Evolutionary conservation across 108 stramenopile species (phyloP), one percentile per base, ranked within the genome.

Genomic region (Cyclotella cryptica): DNA sequence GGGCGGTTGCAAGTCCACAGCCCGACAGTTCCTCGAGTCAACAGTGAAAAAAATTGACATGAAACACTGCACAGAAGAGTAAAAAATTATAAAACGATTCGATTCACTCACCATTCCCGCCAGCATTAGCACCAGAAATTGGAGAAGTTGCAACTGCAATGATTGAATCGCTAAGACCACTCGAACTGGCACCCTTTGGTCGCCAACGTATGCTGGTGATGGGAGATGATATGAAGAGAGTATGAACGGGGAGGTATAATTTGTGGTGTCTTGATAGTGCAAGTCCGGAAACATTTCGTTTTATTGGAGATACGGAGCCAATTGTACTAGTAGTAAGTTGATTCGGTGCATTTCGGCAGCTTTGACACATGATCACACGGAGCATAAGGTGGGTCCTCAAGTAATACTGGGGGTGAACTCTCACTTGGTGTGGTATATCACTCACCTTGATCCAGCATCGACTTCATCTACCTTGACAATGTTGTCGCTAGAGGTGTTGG

Each of bases 131-230:
- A 46, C 89, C 89, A 40, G 68, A 86, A n/a, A 90, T 80, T 7
- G 89, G 81, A 14, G 88, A 87, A n/a, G 90, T 95, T 49, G 94
- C 87, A 10, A 95, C 94, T 55, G 92, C 94, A 21, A 95, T 74
- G 86, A 92, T 92, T n/a, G 88, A 79, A 41, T 88, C 90, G 41
- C 49, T 45, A 43, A 70, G 83, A 81, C 87, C 88, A 40, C 29
- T 41, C 12, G 30, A 15, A 29, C 47, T 66, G 26, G 63, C 41
- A 40, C 24, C 83, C 22, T 87, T 72, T 26, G 91, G 92, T 66
- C 92, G 71, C 94, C 94, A 95, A 39, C 77, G 53, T 35, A 95
- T 66, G 44, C 88, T 79, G 4, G 91, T 94, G 51, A 94, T 90
- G 5, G 93, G 84, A 27, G 88, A 84, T 8, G 91, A 81, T 41